Evolutionary conservation across 2,329 filamentous ascomycete species (phyloP).

Genomic region (Alternaria infectoria): DNA sequence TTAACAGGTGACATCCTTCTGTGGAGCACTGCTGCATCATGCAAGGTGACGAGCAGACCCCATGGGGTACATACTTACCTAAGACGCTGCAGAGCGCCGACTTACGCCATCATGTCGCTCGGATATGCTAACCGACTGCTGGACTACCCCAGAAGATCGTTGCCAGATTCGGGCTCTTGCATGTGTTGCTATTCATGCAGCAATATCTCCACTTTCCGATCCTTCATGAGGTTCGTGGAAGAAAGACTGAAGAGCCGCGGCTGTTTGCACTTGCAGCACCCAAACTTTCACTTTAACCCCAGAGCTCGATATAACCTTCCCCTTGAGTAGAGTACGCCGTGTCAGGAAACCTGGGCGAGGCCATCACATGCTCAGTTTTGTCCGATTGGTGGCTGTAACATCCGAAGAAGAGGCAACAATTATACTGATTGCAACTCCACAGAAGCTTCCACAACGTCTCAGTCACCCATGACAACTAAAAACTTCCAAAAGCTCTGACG

Average conservation of each 20-base stretch:
- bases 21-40: not conserved
- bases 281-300: not conserved
- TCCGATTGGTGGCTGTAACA: not conserved
- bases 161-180: not conserved
- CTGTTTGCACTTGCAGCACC: conserved; percentile 5
- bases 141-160: not conserved
- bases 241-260: conserved; percentile 1
- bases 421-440: not conserved
- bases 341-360: not conserved
- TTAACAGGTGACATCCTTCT: not conserved
- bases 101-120: not conserved
- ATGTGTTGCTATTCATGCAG: not conserved
- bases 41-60: not conserved
- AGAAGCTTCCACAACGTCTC: not conserved
- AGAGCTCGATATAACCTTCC: not conserved
- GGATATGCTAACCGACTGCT: not conserved
- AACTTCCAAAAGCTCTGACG: not conserved
- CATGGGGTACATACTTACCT: not conserved
- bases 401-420: not conserved
- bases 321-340: not conserved
- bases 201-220: not conserved
- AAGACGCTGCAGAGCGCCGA: not conserved
- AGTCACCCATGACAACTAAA: not conserved
- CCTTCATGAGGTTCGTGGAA: not conserved
- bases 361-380: not conserved